phyloP scores from a whole-genome alignment of 495 filamentous ascomycete species.

The Penicillium pulvis region DNA sequence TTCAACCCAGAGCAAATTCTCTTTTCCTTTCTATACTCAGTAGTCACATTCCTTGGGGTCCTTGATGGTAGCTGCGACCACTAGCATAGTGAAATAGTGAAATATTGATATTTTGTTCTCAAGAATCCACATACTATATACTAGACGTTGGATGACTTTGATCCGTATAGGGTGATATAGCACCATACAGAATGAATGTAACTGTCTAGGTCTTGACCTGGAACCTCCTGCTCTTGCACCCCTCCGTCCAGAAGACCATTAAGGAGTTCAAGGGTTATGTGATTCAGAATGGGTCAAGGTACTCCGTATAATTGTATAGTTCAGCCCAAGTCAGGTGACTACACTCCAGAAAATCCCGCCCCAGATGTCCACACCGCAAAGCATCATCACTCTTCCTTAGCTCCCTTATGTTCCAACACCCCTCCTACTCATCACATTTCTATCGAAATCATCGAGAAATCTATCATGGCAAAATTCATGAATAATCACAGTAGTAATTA shows the following conservation, averaged over 20 bases:
- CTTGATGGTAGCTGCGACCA: background rate
- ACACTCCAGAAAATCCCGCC: constrained; percentile 6
- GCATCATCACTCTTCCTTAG: background rate
- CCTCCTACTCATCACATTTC: constrained; percentile 7
- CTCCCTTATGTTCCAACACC: constrained; percentile 7
- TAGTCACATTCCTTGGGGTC: background rate
- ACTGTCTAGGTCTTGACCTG: too few relatives aligned
- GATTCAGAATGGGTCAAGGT: background rate
- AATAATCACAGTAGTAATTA: constrained; percentile 71
- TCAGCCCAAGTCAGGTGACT: constrained; percentile 4
- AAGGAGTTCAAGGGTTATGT: too few relatives aligned
- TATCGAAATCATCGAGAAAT: constrained; percentile 14
- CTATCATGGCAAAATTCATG: constrained; percentile 59
- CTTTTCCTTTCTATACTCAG: background rate
- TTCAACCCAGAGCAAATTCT: background rate
- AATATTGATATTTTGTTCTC: background rate
- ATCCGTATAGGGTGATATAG: too few relatives aligned
- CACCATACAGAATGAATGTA: too few relatives aligned
- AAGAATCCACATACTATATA: too few relatives aligned
- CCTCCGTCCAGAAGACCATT: too few relatives aligned
- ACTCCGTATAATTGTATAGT: background rate
- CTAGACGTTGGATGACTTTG: too few relatives aligned
- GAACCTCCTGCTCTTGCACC: too few relatives aligned
- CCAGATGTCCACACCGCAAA: constrained; percentile 5
- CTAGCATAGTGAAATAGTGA: background rate